phyloP scores from a whole-genome alignment of 2,329 filamentous ascomycete species.

The Verticillium nonalfalfae region DNA sequence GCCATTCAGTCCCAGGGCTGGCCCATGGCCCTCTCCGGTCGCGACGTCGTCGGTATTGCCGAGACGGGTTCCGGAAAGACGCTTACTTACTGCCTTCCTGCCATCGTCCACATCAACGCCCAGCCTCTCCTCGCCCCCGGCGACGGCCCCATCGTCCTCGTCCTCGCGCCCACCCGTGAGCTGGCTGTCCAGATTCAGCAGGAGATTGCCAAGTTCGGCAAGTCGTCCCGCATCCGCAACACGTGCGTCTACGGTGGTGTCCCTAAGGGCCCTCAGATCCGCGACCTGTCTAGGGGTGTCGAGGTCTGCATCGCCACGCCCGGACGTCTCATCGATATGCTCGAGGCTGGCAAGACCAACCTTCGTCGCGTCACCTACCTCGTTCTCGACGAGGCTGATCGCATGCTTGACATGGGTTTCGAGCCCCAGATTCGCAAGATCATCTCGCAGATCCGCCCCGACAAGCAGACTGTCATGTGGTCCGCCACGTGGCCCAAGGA shows the following conservation, averaged over 20 bases:
- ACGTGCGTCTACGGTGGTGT: conserved; percentile 99
- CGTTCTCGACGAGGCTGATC: conserved; percentile 97
- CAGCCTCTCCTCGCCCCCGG: conserved; percentile 93
- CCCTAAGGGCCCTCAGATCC: conserved; percentile 93
- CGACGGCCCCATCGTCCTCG: conserved; percentile 92
- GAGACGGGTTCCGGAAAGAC: conserved; percentile 99
- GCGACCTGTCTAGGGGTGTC: conserved; percentile 88
- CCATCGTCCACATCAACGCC: conserved; percentile 99
- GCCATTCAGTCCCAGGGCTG: conserved; percentile 97
- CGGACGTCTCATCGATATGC: conserved; percentile 96
- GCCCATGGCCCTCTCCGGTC: conserved; percentile 98
- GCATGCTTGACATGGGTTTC: conserved; percentile 99
- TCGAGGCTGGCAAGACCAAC: conserved; percentile 97
- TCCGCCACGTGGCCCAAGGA: conserved; percentile 99
- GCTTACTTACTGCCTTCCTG: conserved; percentile 92
- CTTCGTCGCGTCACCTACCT: conserved; percentile 96
- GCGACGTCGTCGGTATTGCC: conserved; percentile 97
- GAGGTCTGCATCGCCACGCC: conserved; percentile 99
- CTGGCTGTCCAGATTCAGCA: conserved; percentile 97
- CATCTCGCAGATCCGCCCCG: conserved; percentile 92
- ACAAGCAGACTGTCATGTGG: conserved; percentile 99
- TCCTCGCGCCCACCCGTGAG: conserved; percentile 94
- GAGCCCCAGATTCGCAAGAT: conserved; percentile 99
- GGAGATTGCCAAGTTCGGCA: conserved; percentile 97
- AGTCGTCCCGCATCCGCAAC: conserved; percentile 95